Base-by-base conservation (phyloP, 495 filamentous ascomycete genomes). In the Hyaloscypha variabilis region DNA sequence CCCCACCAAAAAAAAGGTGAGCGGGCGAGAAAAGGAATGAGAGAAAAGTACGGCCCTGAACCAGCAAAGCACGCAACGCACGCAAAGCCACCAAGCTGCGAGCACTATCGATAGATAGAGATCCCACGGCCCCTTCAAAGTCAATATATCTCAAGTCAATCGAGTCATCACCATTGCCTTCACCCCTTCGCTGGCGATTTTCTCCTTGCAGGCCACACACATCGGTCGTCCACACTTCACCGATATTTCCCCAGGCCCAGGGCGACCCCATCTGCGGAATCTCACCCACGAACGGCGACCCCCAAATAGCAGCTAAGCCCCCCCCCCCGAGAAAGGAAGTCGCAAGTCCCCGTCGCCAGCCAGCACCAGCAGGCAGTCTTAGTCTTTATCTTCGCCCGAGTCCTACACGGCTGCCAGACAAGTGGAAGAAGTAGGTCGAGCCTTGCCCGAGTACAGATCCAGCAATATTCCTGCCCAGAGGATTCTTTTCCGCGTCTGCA, bases 1-100 rank as follows among this genome's bases (percentile, higher is more conserved):
- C 29, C 54, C 54, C 25, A 25, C 54, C 25, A 57, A 57, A 57
- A 54, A 25, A 54, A 29, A 25, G n/a, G 49, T 19, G 49, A 52
- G 49, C 54, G 54, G 34, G 54, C 29, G 54, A 57, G 54, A 29
- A 29, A 25, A 21, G 25, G 29, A 57, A 34, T 24, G 29, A 10
- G 17, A 34, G 34, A 34, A 57, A 34, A 57, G 25, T 8, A 21
- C 10, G 26, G 21, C 8, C 21, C 53, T 24, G 53, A 56, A 17
- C 19, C 10, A 57, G 39, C 39, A 46, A 10, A 17, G 19, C n/a
- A n/a, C n/a, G n/a, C n/a, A n/a, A n/a, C n/a, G n/a, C n/a, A n/a
- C n/a, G n/a, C 39, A 46, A 46, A 14, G 39, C 39, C 39, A 46
- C 39, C 39, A 17, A 46, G 39, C 39, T 10, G 19, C 10, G 39